phyloP scores from a whole-genome alignment of 139 green algal genomes.

The Micractinium conductrix region DNA sequence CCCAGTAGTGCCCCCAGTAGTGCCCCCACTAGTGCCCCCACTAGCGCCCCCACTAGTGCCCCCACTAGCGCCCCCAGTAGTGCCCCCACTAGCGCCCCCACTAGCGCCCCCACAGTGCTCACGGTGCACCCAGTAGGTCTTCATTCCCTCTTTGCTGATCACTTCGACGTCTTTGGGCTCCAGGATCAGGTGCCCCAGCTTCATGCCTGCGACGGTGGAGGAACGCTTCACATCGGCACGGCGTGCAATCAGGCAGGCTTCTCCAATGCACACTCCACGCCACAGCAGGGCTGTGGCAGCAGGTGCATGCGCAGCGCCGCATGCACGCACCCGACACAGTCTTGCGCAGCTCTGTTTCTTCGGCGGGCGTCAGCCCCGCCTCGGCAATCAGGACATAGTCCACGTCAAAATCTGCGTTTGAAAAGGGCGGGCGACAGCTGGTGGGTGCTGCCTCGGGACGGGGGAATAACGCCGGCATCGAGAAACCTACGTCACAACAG shows the following conservation, averaged over 20 bases:
- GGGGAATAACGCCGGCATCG: neutral
- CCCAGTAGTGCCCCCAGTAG: neutral
- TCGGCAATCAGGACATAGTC: slow-evolving; percentile 41
- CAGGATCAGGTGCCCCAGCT: slow-evolving; percentile 44
- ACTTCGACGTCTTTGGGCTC: slow-evolving; percentile 66
- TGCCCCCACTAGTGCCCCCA: no score
- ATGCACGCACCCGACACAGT: neutral
- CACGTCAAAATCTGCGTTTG: slow-evolving; percentile 37
- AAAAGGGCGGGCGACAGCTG: no score
- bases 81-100: neutral
- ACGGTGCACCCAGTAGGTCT: slow-evolving; percentile 8
- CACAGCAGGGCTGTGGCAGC: neutral
- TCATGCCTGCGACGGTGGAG: slow-evolving; percentile 5
- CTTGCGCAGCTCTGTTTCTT: slow-evolving; percentile 36
- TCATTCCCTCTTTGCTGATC: slow-evolving; percentile 27
- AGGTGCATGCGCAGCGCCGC: neutral
- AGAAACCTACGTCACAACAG: neutral
- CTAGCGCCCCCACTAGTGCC: neutral
- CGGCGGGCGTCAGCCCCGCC: slow-evolving; percentile 4
- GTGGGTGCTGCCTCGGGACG: neutral
- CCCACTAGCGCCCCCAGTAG: no score
- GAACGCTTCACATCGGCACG: neutral
- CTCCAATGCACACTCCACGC: neutral
- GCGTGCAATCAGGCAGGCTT: neutral
- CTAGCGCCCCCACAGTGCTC: neutral